phyloP scores from a whole-genome alignment of 805 yeast genomes.

The Torulaspora delbrueckii region DNA sequence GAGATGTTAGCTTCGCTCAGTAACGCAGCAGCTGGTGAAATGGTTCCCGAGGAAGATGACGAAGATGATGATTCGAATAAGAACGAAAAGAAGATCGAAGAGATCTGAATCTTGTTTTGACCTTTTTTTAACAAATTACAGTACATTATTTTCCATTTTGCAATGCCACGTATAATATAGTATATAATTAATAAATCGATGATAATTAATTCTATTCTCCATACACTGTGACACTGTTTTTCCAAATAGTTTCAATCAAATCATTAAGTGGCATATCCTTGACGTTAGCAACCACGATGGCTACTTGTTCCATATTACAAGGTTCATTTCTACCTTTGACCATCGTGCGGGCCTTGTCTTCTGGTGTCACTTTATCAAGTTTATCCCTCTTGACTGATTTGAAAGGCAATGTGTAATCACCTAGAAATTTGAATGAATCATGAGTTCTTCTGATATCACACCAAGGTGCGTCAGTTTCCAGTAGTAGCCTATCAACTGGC shows the following conservation, averaged over 20 bases:
- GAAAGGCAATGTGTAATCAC: slow-evolving; percentile 34
- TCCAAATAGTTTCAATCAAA: slow-evolving; percentile 48
- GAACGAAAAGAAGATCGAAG: slow-evolving; percentile 17
- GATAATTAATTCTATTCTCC: slow-evolving; percentile 5
- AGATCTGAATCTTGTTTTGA: slow-evolving; percentile 1
- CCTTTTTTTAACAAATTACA: background rate
- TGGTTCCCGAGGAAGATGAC: slow-evolving; percentile 33
- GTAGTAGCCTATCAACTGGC: slow-evolving; percentile 66
- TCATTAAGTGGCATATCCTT: slow-evolving; percentile 40
- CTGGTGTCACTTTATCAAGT: slow-evolving; percentile 24
- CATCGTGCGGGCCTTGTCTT: slow-evolving; percentile 37
- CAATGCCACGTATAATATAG: slow-evolving; percentile 8
- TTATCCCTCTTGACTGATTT: slow-evolving; percentile 35
- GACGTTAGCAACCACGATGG: slow-evolving; percentile 56
- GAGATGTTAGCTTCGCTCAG: slow-evolving; percentile 54
- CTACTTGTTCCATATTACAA: slow-evolving; percentile 75
- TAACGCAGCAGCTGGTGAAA: slow-evolving; percentile 34
- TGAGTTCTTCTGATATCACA: slow-evolving; percentile 87
- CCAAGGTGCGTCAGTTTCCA: slow-evolving; percentile 99
- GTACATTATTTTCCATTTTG: slow-evolving; percentile 8
- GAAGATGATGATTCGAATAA: slow-evolving; percentile 21
- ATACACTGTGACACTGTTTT: slow-evolving; percentile 46
- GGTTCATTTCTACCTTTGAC: slow-evolving; percentile 92
- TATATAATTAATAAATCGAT: slow-evolving; percentile 8
- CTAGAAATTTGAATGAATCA: slow-evolving; percentile 58